Conservation (phyloP, 2,329 filamentous ascomycete genomes). For the Aspergillus sp. region DNA sequence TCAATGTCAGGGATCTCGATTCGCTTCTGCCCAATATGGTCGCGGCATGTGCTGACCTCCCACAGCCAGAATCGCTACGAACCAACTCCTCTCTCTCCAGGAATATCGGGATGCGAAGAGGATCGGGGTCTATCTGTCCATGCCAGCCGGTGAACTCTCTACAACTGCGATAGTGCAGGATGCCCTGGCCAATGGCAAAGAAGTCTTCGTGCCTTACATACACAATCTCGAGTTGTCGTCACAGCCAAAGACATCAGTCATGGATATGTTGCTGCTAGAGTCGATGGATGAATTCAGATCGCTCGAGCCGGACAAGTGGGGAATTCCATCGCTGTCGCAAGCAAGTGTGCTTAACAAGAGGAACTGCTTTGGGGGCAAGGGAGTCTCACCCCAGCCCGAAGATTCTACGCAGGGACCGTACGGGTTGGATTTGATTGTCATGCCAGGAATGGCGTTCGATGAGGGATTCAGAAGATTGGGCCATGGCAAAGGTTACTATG, state of each 20-base stretch:
- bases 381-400: constrained; percentile 28
- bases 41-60: constrained; percentile 24
- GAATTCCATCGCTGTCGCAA: constrained; percentile 80
- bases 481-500: constrained; percentile 96
- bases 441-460: constrained; percentile 94
- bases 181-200: constrained; percentile 74
- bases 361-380: constrained; percentile 71
- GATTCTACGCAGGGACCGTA: constrained; percentile 27
- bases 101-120: constrained; percentile 74
- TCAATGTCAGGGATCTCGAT: constrained; percentile 63
- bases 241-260: constrained; percentile 64
- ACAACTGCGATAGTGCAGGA: constrained; percentile 80
- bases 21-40: constrained; percentile 29
- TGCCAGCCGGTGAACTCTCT: constrained; percentile 84
- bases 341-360: constrained; percentile 66
- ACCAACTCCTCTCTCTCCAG: constrained; percentile 64
- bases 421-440: constrained; percentile 79
- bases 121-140: constrained; percentile 88
- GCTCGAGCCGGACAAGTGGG: constrained; percentile 80
- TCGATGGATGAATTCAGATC: constrained; percentile 75
- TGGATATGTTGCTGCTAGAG: constrained; percentile 89
- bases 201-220: constrained; percentile 89
- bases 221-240: constrained; percentile 57
- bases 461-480: constrained; percentile 72
- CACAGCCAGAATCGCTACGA: constrained; percentile 66